Evolutionary conservation across 2,329 filamentous ascomycete genomes (phyloP).

Genomic region (Fusarium sp.): DNA sequence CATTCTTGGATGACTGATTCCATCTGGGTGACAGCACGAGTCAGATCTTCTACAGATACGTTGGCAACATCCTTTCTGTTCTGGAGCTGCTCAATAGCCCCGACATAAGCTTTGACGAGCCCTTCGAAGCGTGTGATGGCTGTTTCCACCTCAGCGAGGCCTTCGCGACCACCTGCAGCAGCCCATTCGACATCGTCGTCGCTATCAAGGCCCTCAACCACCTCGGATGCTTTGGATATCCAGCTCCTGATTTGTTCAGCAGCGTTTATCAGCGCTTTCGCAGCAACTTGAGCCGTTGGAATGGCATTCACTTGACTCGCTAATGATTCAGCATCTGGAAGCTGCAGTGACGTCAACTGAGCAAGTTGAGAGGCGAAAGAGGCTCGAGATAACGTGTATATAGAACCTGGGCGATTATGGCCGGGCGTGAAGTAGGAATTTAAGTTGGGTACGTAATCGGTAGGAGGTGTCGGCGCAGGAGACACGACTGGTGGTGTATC

Average conservation of each 20-base stretch:
- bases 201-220: slow-evolving; percentile 88
- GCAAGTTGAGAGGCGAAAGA: slow-evolving; percentile 95
- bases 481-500: slow-evolving; percentile 55
- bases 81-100: slow-evolving; percentile 93
- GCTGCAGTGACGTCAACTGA: slow-evolving; percentile 88
- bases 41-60: slow-evolving; percentile 78
- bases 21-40: slow-evolving; percentile 86
- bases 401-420: slow-evolving; percentile 80
- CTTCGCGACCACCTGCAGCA: slow-evolving; percentile 84
- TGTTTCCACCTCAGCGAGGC: slow-evolving; percentile 77
- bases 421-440: slow-evolving; percentile 76
- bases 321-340: slow-evolving; percentile 87
- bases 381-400: slow-evolving; percentile 91
- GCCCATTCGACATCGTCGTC: slow-evolving; percentile 99
- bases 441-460: slow-evolving; percentile 63
- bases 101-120: slow-evolving; percentile 91
- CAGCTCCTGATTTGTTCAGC: slow-evolving; percentile 93
- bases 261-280: slow-evolving; percentile 84
- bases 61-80: slow-evolving; percentile 78
- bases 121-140: slow-evolving; percentile 88
- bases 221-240: slow-evolving; percentile 92
- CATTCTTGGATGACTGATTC: slow-evolving; percentile 87
- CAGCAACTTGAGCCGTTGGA: slow-evolving; percentile 84
- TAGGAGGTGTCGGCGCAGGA: slow-evolving; percentile 49
- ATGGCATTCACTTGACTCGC: slow-evolving; percentile 87